Conservation (phyloP, 176 grass and related monocot genomes). For the Oryza longistaminata region DNA sequence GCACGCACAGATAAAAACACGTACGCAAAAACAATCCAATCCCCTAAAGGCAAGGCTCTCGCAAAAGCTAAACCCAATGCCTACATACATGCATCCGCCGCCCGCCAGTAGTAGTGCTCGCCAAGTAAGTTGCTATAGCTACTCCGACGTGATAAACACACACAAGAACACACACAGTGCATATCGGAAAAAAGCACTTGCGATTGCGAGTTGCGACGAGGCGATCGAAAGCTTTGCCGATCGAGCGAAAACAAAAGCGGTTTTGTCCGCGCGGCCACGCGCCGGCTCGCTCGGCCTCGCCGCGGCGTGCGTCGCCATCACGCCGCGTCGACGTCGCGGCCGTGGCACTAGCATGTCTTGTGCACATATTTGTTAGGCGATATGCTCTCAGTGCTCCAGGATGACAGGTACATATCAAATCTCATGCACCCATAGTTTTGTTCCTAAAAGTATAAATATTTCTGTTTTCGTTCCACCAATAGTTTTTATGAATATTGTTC, state of each 20-base stretch:
- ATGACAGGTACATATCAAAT: slow-evolving; percentile 5
- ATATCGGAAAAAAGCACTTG: not conserved
- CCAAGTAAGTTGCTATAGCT: not conserved
- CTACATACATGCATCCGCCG: not conserved
- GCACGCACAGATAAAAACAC: not conserved
- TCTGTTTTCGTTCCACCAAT: not conserved
- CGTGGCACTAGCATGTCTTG: not conserved
- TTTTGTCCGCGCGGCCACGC: slow-evolving; percentile 23
- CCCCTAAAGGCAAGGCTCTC: not conserved
- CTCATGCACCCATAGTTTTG: not conserved
- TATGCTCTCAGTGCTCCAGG: not conserved
- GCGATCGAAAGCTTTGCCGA: not conserved
- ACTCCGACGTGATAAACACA: not conserved
- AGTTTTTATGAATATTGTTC: not conserved
- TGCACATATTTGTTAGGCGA: not conserved
- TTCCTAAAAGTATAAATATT: not conserved
- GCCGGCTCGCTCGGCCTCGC: not conserved
- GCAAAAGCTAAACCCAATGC: not conserved
- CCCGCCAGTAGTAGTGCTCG: not conserved
- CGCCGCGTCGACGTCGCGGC: not conserved
- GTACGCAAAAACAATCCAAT: not conserved
- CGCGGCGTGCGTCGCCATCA: slow-evolving; percentile 7
- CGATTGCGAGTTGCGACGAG: not conserved
- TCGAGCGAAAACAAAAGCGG: not conserved
- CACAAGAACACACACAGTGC: not conserved